Evolutionary conservation across 2,329 filamentous ascomycete species (phyloP).

Genomic region (Clonostachys rhizophaga): DNA sequence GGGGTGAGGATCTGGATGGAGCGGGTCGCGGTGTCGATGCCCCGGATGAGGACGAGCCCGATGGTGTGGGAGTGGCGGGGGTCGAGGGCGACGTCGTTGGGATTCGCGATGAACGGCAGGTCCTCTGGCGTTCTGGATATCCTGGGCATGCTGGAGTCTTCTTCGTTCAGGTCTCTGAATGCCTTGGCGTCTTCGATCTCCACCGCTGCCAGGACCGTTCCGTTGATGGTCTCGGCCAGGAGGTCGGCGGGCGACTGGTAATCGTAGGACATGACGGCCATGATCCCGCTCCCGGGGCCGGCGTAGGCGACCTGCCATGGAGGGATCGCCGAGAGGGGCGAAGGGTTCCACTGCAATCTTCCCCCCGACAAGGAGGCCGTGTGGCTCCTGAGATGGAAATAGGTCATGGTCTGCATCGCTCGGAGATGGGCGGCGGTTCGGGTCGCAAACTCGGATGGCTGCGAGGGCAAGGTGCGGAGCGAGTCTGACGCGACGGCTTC

Average conservation of each 20-base stretch:
- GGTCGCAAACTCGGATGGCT: constrained; percentile 47
- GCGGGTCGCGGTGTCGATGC: constrained; percentile 51
- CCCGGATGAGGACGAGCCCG: constrained; percentile 65
- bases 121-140: constrained; percentile 33
- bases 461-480: constrained; percentile 53
- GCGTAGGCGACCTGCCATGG: constrained; percentile 62
- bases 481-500: constrained; percentile 32
- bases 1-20: constrained; percentile 64
- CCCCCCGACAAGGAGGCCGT: not conserved
- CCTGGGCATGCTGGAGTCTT: constrained; percentile 4
- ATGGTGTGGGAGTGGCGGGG: constrained; percentile 54
- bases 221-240: constrained; percentile 63
- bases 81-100: constrained; percentile 49
- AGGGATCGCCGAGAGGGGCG: constrained; percentile 47
- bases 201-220: constrained; percentile 64
- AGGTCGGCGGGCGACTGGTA: constrained; percentile 55
- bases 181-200: constrained; percentile 50
- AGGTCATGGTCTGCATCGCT: constrained; percentile 75
- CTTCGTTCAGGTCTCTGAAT: constrained; percentile 27
- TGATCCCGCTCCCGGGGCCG: constrained; percentile 43
- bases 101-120: constrained; percentile 58
- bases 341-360: constrained; percentile 39
- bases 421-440: constrained; percentile 63
- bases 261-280: constrained; percentile 65
- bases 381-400: constrained; percentile 54